Base-by-base conservation (phyloP, 2,329 filamentous ascomycete species). In the Pleoardoris graminearum region DNA sequence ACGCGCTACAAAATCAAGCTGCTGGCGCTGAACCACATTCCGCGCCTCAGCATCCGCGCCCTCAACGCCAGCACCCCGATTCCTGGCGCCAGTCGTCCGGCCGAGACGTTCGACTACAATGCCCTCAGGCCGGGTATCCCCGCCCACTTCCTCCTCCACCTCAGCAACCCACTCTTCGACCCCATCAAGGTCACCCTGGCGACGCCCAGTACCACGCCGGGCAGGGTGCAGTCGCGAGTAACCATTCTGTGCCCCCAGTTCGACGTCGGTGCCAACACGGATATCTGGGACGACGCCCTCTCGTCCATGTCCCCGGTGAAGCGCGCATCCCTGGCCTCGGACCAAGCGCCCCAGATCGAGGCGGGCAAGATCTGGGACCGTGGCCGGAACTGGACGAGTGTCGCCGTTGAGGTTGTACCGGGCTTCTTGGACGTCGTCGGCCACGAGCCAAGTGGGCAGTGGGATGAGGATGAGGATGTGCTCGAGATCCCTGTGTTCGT, bases 291-390 rank as follows among this genome's bases (percentile, higher is more conserved):
- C 64, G 94, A 97, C 68, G 93, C 92, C 0, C 80, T 97, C 10
- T 69, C 72, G 46, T 64, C 73, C 43, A 58, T 67, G 61, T 75
- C 69, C 70, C 70, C 69, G 71, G 68, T 60, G 68, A 63, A 56
- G 32, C 64, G 61, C 42, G 60, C 60, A 22, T 61, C 64, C 30
- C 43, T 22, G 2, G 51, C 62, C 23, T 52, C 59, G 25, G 64
- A 62, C 25, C 59, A 63, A 1, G 60, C 66, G 27, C 63, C 62
- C 3, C 63, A 68, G 14, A 84, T 89, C 14, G 91, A 96, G 72
- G 90, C 90, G 0, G 94, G 93, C 47, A 97, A 97, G 75, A 86
- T 97, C n/a, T 99, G 91, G 89, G 92, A 97, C 58, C 84, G 87
- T 48, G 93, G 92, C 0, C 82, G 92, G 30, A 99, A 97, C 72